Evolutionary conservation across 768 basidiomycete species (phyloP), one percentile per base, ranked within the genome.

Genomic region (Psilocybe cyanescens): DNA sequence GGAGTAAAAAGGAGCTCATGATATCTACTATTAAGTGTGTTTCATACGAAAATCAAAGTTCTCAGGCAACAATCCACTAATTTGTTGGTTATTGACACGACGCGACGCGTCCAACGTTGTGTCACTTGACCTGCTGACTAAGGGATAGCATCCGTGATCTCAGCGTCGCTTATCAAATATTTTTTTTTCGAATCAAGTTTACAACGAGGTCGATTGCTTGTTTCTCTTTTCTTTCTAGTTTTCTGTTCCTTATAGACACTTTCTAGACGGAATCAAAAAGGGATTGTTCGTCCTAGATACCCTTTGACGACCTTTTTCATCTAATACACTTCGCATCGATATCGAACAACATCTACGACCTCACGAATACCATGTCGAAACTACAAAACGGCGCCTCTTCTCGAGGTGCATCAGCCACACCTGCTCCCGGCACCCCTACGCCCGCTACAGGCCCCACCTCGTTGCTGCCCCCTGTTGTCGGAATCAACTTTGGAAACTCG

Each of bases 401-500:
- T 3, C 51, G 51, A 0, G 51, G 31, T 6, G 29, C 51, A 31
- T 33, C 51, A 17, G 31, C 33, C 30, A 53, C 51, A 17, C 51
- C 51, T 17, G 51, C 51, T n/a, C 41, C 41, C n/a, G 3, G 37
- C 14, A 39, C 37, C 7, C 37, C 37, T 14, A 44, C 41, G 1
- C 41, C 41, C n/a, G 51, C 51, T 35, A 8, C 51, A 19, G 51
- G 29, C 8, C 51, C 51, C n/a, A 53, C 51, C 4, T 53, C 51
- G 4, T 33, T 16, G 30, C 68, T 83, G 1, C 88, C 86, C 5
- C 81, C 89, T 0, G 86, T 95, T 59, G 84, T 99, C 50, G 97
- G 97, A 49, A 94, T 99, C 77, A 98, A 97, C 79, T 91, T 98
- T 73, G 97, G 97, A 16, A 95, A 97, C 75, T 89, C 93, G 33